Evolutionary conservation across 2,329 filamentous ascomycete species (phyloP), one percentile per base, ranked within the genome.

Genomic region (Calonectria pseudoturangicola): DNA sequence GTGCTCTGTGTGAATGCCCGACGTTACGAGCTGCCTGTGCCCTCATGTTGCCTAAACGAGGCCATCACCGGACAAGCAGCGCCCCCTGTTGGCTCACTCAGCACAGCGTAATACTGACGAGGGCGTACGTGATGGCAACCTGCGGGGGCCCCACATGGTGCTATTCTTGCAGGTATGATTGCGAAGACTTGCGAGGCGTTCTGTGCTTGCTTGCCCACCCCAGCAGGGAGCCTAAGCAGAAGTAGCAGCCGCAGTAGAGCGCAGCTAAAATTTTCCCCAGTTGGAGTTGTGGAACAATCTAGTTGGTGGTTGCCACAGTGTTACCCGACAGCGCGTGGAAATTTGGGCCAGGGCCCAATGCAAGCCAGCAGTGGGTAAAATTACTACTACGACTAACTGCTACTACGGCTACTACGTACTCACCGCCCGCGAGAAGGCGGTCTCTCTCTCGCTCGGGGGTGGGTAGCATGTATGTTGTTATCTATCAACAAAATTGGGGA

Each of bases 141-240:
- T 60, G 54, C 33, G 54, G 54, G 36, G 54, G 30, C 54, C 47
- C 63, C 63, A 50, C 33, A 66, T 25, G 41, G 51, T 30, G 47
- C 66, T 60, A 60, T 60, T 60, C 3, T 36, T 60, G 54, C 54
- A 56, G 28, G 33, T 41, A 60, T 60, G 54, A 60, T 60, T 18
- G 54, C 54, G n/a, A 41, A 60, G 21, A 9, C 30, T 36, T 10
- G 51, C 51, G 51, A 36, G 10, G 28, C 30, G 13, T 36, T 21
- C 25, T 36, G 33, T 36, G 33, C 33, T 12, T 36, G 6, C 33
- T 33, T 33, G 33, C 6, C 33, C 6, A 6, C 10, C 33, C 33
- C 33, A 33, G 30, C 21, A 21, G 21, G 21, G 21, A 21, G 21
- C 21, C 21, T 21, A 21, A 21, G 21, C 21, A 21, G 21, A 21